Percentiles rank a stretch among this genome's conserved stretches.
These are phyloP conservation scores for Crithidia bombi DNA, from an alignment of 208 protist species.

Conservation along the genomic window DNA sequence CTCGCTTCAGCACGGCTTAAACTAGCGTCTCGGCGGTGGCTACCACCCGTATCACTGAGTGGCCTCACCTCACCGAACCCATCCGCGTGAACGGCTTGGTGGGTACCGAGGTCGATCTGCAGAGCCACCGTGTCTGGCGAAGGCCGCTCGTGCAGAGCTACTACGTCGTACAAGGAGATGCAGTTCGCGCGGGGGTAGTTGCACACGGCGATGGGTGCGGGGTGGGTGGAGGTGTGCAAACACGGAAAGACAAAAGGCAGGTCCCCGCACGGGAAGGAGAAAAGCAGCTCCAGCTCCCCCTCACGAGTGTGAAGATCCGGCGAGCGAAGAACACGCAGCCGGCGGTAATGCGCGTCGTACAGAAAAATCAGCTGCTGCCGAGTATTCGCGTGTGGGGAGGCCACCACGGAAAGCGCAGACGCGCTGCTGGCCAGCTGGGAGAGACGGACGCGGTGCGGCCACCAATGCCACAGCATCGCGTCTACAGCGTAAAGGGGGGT, in stretches of 20 bases:
- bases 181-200: slow-evolving; percentile 60
- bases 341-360: slow-evolving; percentile 42
- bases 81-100: slow-evolving; percentile 19
- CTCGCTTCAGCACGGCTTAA: neutral
- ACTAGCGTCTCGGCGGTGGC: neutral
- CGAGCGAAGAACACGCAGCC: slow-evolving; percentile 56
- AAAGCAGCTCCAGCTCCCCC: slow-evolving; percentile 52
- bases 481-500: slow-evolving; percentile 36
- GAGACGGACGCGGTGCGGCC: slow-evolving; percentile 61
- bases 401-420: slow-evolving; percentile 53
- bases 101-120: slow-evolving; percentile 16
- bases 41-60: neutral
- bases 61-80: slow-evolving; percentile 24
- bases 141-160: slow-evolving; percentile 25
- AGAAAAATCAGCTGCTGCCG: slow-evolving; percentile 59
- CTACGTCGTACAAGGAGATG: slow-evolving; percentile 62
- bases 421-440: slow-evolving; percentile 43
- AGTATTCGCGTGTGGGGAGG: slow-evolving; percentile 41
- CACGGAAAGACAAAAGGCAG: slow-evolving; percentile 67
- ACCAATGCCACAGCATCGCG: slow-evolving; percentile 67
- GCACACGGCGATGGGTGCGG: slow-evolving; percentile 71
- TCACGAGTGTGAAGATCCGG: slow-evolving; percentile 48
- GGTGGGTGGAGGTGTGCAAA: slow-evolving; percentile 38
- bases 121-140: slow-evolving; percentile 12
- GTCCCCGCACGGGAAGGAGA: slow-evolving; percentile 48